Conservation (phyloP, 805 yeast species). For the Pichia exigua region DNA sequence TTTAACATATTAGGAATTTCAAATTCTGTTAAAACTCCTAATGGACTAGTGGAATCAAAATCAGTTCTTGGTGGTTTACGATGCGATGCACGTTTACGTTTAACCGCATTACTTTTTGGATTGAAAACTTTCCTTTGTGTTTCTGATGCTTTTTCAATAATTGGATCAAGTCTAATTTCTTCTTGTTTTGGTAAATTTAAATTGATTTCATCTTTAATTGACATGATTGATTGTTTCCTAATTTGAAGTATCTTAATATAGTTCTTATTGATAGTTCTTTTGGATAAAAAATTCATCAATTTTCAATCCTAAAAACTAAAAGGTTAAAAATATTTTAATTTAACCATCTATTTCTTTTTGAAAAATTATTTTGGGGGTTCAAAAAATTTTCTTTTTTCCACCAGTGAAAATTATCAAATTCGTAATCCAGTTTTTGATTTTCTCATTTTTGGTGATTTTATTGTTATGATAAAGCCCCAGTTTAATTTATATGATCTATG, state of each 20-base stretch:
- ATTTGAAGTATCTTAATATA: neutral
- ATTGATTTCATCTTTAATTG: neutral
- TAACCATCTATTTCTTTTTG: neutral
- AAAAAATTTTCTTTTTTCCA: neutral
- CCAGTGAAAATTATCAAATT: neutral
- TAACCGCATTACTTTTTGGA: slow-evolving; percentile 8
- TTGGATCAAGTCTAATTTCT: neutral
- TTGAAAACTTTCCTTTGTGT: neutral
- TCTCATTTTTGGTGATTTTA: neutral
- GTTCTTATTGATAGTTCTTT: neutral
- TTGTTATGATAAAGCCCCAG: neutral
- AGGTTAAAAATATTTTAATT: too few relatives aligned
- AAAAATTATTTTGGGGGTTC: neutral
- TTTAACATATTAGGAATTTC: slow-evolving; percentile 60
- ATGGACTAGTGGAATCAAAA: slow-evolving; percentile 65
- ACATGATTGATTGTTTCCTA: neutral
- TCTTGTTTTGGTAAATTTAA: slow-evolving; percentile 3
- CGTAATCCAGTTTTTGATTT: neutral
- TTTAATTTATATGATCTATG: neutral
- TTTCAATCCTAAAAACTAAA: neutral
- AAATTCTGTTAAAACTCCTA: slow-evolving; percentile 60
- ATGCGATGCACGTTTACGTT: slow-evolving; percentile 42
- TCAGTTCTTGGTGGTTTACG: slow-evolving; percentile 33
- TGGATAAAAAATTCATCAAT: neutral
- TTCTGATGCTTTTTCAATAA: neutral